Conservation (phyloP, 2,329 filamentous ascomycete species). For the Exophiala oligosperma region DNA sequence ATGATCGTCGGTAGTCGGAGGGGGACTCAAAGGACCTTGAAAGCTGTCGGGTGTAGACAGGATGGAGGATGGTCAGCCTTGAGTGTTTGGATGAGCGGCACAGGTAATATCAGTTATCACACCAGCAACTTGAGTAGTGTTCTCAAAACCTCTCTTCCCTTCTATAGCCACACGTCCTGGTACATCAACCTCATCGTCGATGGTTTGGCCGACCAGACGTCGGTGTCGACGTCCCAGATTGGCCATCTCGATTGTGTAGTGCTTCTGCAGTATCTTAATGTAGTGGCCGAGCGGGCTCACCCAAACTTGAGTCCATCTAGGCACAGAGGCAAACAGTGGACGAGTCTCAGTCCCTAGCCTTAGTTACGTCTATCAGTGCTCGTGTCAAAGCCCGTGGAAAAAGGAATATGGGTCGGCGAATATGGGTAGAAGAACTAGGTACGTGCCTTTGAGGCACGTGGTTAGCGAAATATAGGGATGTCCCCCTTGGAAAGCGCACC, state of each 20-base stretch:
- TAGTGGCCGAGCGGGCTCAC: not conserved
- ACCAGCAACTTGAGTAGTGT: not conserved
- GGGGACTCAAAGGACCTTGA: constrained; percentile 3
- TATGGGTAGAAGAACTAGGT: no score
- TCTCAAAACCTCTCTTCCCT: not conserved
- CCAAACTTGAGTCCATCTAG: not conserved
- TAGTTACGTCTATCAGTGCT: not conserved
- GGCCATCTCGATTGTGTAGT: not conserved
- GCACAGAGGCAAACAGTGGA: not conserved
- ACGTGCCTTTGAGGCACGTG: no score
- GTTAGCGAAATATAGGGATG: not conserved
- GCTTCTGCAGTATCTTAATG: not conserved
- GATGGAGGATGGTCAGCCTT: not conserved
- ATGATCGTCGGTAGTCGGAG: constrained; percentile 6
- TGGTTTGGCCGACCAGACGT: not conserved
- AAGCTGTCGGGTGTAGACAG: not conserved
- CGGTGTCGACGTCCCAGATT: not conserved
- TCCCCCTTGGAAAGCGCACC: no score
- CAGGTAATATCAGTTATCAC: not conserved
- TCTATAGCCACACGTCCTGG: not conserved
- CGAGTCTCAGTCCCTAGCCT: not conserved
- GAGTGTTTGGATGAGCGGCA: not conserved
- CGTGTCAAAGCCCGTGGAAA: not conserved
- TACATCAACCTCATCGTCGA: not conserved
- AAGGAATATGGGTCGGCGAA: not conserved